These are phyloP conservation scores for Zygoascus sp. DNA, from an alignment of 1,139 yeast genomes.

Conservation along the genomic window DNA sequence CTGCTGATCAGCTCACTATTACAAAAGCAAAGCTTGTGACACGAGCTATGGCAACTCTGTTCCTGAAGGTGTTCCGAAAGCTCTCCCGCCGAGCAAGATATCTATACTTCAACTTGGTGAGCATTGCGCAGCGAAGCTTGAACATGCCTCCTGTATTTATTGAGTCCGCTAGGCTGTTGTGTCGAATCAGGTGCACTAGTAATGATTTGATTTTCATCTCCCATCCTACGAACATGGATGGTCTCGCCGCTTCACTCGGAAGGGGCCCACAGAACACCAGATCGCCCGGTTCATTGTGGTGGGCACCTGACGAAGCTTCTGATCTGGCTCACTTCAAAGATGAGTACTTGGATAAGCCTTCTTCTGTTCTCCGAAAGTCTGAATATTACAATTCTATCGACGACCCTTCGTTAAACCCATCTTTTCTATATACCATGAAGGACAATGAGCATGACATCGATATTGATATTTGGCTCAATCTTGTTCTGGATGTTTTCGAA, in stretches of 20 bases:
- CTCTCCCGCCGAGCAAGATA: slow-evolving; percentile 35
- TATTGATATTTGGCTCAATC: slow-evolving; percentile 49
- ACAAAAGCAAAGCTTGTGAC: slow-evolving; percentile 28
- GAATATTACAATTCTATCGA: slow-evolving; percentile 12
- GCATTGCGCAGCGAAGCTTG: slow-evolving; percentile 22
- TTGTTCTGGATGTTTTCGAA: slow-evolving; percentile 49
- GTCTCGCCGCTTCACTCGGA: slow-evolving; percentile 45
- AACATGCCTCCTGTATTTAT: slow-evolving; percentile 37
- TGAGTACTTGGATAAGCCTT: slow-evolving; percentile 38
- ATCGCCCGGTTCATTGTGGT: slow-evolving; percentile 42
- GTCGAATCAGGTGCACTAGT: slow-evolving; percentile 51
- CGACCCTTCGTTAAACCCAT: slow-evolving; percentile 11
- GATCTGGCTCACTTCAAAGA: slow-evolving; percentile 27
- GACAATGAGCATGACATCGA: slow-evolving; percentile 37
- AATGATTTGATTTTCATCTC: slow-evolving; percentile 48
- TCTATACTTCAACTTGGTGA: slow-evolving; percentile 24
- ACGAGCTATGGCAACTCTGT: slow-evolving; percentile 37
- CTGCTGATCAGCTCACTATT: neutral
- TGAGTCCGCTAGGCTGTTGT: slow-evolving; percentile 49
- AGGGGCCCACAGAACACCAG: slow-evolving; percentile 1
- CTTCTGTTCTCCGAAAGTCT: slow-evolving; percentile 25
- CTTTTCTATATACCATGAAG: slow-evolving; percentile 9
- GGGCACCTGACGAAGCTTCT: slow-evolving; percentile 50
- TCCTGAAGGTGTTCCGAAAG: slow-evolving; percentile 31
- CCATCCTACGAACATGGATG: slow-evolving; percentile 60